Conservation (phyloP, 2,329 filamentous ascomycete species). For the Sporothrix phasma region DNA sequence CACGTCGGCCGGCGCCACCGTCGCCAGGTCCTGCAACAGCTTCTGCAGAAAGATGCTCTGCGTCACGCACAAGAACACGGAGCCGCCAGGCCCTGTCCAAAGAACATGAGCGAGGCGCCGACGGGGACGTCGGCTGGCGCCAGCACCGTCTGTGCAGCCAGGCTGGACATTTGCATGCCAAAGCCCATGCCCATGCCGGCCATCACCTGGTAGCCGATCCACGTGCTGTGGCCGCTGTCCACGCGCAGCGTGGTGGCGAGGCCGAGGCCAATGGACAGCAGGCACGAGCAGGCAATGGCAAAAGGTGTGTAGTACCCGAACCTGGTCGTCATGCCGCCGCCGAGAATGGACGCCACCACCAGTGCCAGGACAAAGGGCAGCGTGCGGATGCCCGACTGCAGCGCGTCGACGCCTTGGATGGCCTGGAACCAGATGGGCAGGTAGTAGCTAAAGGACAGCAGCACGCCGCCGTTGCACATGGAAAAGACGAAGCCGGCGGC, state of each 20-base stretch:
- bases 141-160: constrained; percentile 38
- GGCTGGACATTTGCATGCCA: constrained; percentile 34
- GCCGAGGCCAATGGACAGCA: constrained; percentile 32
- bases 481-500: neutral
- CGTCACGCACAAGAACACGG: constrained; percentile 35
- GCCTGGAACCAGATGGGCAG: constrained; percentile 36
- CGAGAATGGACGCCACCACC: constrained; percentile 32
- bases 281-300: constrained; percentile 29
- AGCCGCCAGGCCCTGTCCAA: constrained; percentile 36
- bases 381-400: constrained; percentile 32
- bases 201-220: constrained; percentile 36
- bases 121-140: constrained; percentile 31
- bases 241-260: constrained; percentile 32
- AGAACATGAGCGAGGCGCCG: constrained; percentile 35
- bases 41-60: constrained; percentile 35
- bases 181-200: constrained; percentile 35
- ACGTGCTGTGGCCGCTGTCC: constrained; percentile 24
- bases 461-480: neutral
- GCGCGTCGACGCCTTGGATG: constrained; percentile 30
- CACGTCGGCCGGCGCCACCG: neutral
- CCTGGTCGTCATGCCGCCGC: constrained; percentile 29
- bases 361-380: constrained; percentile 33
- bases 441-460: constrained; percentile 16
- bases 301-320: constrained; percentile 38
- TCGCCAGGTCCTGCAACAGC: constrained; percentile 25